Percentiles rank a stretch among this genome's conserved stretches.
Conservation (phyloP, 164 flowering plant species). For the grape (Vitis vinifera) region ASM3070453v1 NC_081814.1:2074001-2074500, state of each 20-base stretch:
- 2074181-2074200: constrained; percentile 4
- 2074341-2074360: no score
- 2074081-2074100: constrained; percentile 39
- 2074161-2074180: constrained; percentile 58
- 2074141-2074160: constrained; percentile 76
- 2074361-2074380: no score
- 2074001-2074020: constrained; percentile 56
- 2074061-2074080: constrained; percentile 67
- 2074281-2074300: constrained; percentile 22
- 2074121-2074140: constrained; percentile 45
- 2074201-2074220: constrained; percentile 3
- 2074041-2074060: constrained; percentile 72
- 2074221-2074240: constrained; percentile 23
- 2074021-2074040: constrained; percentile 60
- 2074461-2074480: no score
- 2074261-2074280: constrained; percentile 2
- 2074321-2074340: no score
- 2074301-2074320: no score
- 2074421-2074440: no score
- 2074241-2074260: constrained; percentile 16
- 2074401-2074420: no score
- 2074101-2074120: constrained; percentile 73
- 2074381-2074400: no score
- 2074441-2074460: no score
- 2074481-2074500: no score